These are phyloP conservation scores for Kurtzmaniella quercitrusa DNA, from an alignment of 1,139 yeast genomes.

Conservation along the genomic window DNA sequence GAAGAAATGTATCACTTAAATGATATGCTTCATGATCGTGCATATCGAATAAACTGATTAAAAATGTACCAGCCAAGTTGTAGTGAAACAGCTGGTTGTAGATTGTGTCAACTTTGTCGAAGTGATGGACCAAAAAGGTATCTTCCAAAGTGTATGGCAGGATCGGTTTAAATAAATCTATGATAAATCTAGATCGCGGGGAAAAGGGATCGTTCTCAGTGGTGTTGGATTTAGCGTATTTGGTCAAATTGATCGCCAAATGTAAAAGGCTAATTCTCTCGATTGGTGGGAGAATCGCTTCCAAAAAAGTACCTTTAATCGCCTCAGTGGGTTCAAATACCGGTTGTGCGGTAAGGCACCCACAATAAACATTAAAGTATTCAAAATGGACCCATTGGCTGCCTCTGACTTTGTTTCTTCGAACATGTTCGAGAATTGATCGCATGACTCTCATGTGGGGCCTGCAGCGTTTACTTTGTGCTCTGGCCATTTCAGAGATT, in stretches of 20 bases:
- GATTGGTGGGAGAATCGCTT: background rate
- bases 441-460: background rate
- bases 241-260: background rate
- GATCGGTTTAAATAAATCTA: background rate
- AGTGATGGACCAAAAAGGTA: background rate
- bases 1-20: background rate
- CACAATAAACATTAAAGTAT: background rate
- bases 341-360: background rate
- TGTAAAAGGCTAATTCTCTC: background rate
- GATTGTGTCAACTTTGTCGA: background rate
- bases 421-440: background rate
- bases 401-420: background rate
- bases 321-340: background rate
- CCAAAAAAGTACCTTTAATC: conserved; percentile 1
- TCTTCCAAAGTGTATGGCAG: background rate
- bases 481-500: background rate
- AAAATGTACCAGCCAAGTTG: background rate
- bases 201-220: background rate
- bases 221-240: background rate
- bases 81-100: background rate
- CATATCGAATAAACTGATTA: background rate
- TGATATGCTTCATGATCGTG: background rate
- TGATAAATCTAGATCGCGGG: background rate
- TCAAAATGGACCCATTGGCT: background rate
- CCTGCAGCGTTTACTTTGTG: background rate